Percentiles rank a stretch among this genome's conserved stretches.
Evolutionary conservation across 2,329 filamentous ascomycete species (phyloP).

Genomic region (Penicillium sp.): DNA sequence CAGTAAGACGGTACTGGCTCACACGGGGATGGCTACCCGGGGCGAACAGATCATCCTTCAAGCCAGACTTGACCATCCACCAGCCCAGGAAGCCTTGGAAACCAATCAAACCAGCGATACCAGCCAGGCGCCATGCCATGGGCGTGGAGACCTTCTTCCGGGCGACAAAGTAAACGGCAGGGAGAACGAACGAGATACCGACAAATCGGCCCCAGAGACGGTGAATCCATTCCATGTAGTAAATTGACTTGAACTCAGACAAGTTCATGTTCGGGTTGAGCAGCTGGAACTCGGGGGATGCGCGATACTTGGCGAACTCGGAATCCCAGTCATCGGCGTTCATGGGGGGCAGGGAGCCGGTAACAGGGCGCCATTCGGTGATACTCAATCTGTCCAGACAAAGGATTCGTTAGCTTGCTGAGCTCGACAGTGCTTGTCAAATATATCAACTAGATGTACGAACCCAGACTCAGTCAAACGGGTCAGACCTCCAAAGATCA

Average conservation of each 20-base stretch:
- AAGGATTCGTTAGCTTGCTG: slow-evolving; percentile 22
- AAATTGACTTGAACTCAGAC: slow-evolving; percentile 96
- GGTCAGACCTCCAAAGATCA: slow-evolving; percentile 92
- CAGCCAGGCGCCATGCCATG: slow-evolving; percentile 78
- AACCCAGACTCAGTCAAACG: slow-evolving; percentile 94
- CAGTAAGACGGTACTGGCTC: slow-evolving; percentile 88
- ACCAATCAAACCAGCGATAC: slow-evolving; percentile 87
- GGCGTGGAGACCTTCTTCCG: slow-evolving; percentile 76
- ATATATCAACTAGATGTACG: slow-evolving; percentile 2
- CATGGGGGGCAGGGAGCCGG: slow-evolving; percentile 84
- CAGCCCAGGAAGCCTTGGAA: slow-evolving; percentile 96
- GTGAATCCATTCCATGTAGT: slow-evolving; percentile 99
- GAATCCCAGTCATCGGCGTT: slow-evolving; percentile 82
- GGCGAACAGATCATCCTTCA: slow-evolving; percentile 94
- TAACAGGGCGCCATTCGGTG: slow-evolving; percentile 98
- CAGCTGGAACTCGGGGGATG: slow-evolving; percentile 88
- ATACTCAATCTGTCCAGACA: slow-evolving; percentile 76
- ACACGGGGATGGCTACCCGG: slow-evolving; percentile 90
- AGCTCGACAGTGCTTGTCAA: not conserved
- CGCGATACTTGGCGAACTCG: slow-evolving; percentile 90
- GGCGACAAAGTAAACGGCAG: slow-evolving; percentile 85
- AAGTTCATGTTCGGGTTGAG: slow-evolving; percentile 94
- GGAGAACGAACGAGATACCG: slow-evolving; percentile 85
- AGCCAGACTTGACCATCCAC: slow-evolving; percentile 99
- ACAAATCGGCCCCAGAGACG: slow-evolving; percentile 92